A percentile compares a stretch with the other conserved stretches of the same genome.
phyloP scores from a whole-genome alignment of 495 filamentous ascomycete species.

The Talaromyces ruber region DNA sequence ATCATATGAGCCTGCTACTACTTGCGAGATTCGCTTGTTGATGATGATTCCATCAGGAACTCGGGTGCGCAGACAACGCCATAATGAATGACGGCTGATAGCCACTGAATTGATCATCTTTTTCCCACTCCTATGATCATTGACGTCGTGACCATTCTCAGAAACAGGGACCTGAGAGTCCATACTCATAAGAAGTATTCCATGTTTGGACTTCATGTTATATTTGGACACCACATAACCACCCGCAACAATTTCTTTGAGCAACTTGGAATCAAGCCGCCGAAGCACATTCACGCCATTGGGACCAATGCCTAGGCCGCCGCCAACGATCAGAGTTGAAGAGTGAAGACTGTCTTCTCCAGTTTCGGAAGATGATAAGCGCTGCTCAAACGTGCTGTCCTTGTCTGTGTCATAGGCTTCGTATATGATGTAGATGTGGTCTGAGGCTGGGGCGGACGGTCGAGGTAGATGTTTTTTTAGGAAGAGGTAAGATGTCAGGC shows the following conservation, averaged over 20 bases:
- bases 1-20: slow-evolving; percentile 11
- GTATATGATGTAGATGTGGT: slow-evolving; percentile 27
- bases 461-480: slow-evolving; percentile 39
- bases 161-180: slow-evolving; percentile 5
- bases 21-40: slow-evolving; percentile 16
- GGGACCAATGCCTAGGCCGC: slow-evolving; percentile 38
- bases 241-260: slow-evolving; percentile 21
- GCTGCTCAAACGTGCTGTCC: slow-evolving; percentile 12
- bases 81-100: slow-evolving; percentile 27
- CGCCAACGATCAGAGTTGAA: slow-evolving; percentile 35
- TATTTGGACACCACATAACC: slow-evolving; percentile 29
- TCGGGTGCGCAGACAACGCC: slow-evolving; percentile 19
- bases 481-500: slow-evolving; percentile 37
- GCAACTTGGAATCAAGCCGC: slow-evolving; percentile 27
- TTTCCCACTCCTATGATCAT: background rate
- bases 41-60: slow-evolving; percentile 23
- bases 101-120: slow-evolving; percentile 21
- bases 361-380: background rate
- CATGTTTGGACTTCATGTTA: slow-evolving; percentile 28
- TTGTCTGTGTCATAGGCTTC: slow-evolving; percentile 26
- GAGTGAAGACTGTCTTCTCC: slow-evolving; percentile 11
- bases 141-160: slow-evolving; percentile 3
- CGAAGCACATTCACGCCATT: slow-evolving; percentile 41
- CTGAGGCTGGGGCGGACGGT: slow-evolving; percentile 8
- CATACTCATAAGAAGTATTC: slow-evolving; percentile 20